Evolutionary conservation across 192 early-diverging fungal genomes (phyloP).

Genomic region (Coemansia sp.): DNA sequence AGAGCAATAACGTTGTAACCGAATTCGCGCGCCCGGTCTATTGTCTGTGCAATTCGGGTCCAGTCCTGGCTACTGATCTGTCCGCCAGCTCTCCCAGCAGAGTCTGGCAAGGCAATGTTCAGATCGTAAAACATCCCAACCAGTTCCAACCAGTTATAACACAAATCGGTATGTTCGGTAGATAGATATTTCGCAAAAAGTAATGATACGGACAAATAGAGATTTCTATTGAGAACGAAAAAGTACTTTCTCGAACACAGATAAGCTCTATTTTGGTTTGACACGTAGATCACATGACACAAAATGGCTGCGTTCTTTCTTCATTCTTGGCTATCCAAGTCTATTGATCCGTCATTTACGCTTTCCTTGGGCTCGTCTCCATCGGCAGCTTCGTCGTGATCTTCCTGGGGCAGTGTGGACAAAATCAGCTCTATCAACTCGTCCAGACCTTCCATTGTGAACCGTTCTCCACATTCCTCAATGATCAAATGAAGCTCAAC

Average conservation of each 20-base stretch:
- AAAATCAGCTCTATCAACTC: conserved; percentile 57
- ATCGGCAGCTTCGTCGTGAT: conserved; percentile 10
- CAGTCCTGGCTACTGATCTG: conserved; percentile 35
- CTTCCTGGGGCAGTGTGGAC: conserved; percentile 51
- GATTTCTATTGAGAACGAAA: too few species aligned
- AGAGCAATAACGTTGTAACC: conserved; percentile 49
- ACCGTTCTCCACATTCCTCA: conserved; percentile 74
- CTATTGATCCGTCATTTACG: conserved; percentile 12
- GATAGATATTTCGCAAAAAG: too few species aligned
- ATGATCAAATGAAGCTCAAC: conserved; percentile 73
- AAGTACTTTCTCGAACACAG: too few species aligned
- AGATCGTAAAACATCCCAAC: conserved; percentile 49
- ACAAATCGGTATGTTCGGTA: background rate
- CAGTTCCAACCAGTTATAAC: background rate
- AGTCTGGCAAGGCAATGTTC: conserved; percentile 52
- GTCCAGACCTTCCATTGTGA: conserved; percentile 58
- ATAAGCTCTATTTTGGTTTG: too few species aligned
- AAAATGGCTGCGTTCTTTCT: too few species aligned
- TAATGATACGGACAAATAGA: too few species aligned
- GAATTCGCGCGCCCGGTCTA: conserved; percentile 39
- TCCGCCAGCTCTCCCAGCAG: conserved; percentile 32
- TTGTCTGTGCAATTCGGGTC: conserved; percentile 34
- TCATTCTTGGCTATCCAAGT: conserved; percentile 13
- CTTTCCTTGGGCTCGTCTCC: conserved; percentile 6
- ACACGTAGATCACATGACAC: too few species aligned